Evolutionary conservation across 495 filamentous ascomycete genomes (phyloP).

Genomic region (Daldinia grandis): DNA sequence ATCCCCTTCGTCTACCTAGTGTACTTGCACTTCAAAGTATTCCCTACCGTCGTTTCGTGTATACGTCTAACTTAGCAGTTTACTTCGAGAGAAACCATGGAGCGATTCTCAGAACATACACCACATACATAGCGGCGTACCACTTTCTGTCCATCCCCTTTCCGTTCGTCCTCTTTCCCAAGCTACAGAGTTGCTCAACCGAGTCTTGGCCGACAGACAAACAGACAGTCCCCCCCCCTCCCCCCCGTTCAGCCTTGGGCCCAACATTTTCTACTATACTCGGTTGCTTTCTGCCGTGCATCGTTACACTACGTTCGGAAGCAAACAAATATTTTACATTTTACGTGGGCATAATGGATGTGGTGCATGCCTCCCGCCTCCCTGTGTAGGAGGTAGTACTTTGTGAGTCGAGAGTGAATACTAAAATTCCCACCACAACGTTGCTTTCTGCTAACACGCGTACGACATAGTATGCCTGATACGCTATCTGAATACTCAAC

Average conservation of each 20-base stretch:
- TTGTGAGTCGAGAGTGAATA: background rate
- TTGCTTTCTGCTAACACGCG: background rate
- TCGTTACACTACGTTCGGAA: background rate
- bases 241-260: background rate
- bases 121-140: background rate
- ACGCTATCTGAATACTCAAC: background rate
- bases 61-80: background rate
- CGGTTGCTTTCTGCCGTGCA: background rate
- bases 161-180: background rate
- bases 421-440: background rate
- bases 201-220: background rate
- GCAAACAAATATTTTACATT: background rate
- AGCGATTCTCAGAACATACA: background rate
- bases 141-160: background rate
- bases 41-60: background rate
- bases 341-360: background rate
- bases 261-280: background rate
- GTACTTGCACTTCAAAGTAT: background rate
- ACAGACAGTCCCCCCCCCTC: background rate
- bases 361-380: too few species aligned
- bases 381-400: background rate
- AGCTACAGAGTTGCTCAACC: background rate
- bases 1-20: background rate
- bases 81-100: background rate
- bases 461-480: background rate